phyloP scores from a whole-genome alignment of 1,139 yeast genomes.

The Blastobotrys aristatus region DNA sequence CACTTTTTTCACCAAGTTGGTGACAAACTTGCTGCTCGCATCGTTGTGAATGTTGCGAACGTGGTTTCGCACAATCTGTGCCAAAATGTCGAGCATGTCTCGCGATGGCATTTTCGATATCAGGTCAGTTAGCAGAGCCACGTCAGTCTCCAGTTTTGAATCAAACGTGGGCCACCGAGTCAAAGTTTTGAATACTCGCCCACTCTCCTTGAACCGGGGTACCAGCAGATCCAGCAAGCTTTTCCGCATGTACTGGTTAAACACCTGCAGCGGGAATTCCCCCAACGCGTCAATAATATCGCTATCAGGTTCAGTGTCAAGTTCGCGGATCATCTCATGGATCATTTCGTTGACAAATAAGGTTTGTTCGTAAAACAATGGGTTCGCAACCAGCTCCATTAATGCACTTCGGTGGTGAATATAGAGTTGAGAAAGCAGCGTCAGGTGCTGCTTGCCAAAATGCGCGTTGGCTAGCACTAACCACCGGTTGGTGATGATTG shows the following conservation, averaged over 20 bases:
- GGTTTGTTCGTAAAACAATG: conserved; percentile 24
- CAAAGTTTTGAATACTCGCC: background rate
- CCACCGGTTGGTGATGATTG: conserved; percentile 26
- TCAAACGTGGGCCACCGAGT: conserved; percentile 9
- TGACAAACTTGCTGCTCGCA: background rate
- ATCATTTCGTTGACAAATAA: conserved; percentile 18
- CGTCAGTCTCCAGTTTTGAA: conserved; percentile 6
- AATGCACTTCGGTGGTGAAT: conserved; percentile 17
- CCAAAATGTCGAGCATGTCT: background rate
- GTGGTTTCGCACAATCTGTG: conserved; percentile 9
- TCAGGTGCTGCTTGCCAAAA: conserved; percentile 18
- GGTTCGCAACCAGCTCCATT: conserved; percentile 17
- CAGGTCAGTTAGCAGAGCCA: background rate
- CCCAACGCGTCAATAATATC: conserved; percentile 7
- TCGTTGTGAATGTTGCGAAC: conserved; percentile 1
- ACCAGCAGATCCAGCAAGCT: conserved; percentile 12
- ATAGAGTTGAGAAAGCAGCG: conserved; percentile 18
- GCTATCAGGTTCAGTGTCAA: conserved; percentile 6
- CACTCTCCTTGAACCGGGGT: background rate
- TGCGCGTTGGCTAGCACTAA: conserved; percentile 21
- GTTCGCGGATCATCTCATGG: conserved; percentile 9
- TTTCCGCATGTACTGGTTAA: conserved; percentile 13
- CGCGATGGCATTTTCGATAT: conserved; percentile 2
- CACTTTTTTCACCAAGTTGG: conserved; percentile 6
- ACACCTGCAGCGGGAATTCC: conserved; percentile 19